phyloP scores from a whole-genome alignment of 768 basidiomycete genomes.

The Cubamyces lactineus region DNA sequence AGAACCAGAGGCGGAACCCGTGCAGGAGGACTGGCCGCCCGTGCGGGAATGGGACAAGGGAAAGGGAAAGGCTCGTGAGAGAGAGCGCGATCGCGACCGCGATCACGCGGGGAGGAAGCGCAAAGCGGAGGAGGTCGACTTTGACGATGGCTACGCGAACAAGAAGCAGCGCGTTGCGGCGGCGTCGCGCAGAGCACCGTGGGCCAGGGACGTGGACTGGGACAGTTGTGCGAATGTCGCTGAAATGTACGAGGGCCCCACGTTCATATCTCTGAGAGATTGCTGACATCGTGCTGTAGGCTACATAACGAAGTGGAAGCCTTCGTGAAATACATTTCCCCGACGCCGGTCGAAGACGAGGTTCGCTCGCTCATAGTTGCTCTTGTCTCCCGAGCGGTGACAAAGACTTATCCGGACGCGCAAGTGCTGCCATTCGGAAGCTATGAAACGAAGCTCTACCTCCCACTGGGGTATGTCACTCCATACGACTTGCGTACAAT shows the following conservation, averaged over 20 bases:
- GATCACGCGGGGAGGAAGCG: conserved; percentile 45
- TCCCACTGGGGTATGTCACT: conserved; percentile 79
- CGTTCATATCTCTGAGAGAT: not conserved
- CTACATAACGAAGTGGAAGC: conserved; percentile 85
- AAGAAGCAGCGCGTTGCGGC: conserved; percentile 57
- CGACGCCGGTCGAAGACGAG: conserved; percentile 84
- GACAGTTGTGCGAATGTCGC: conserved; percentile 75
- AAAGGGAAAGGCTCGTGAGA: conserved; percentile 17
- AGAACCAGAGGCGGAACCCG: conserved; percentile 21
- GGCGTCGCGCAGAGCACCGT: conserved; percentile 57
- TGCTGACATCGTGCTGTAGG: conserved; percentile 46
- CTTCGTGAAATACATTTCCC: conserved; percentile 86
- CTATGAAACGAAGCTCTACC: conserved; percentile 90
- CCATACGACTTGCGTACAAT: not conserved
- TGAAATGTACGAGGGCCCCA: conserved; percentile 65
- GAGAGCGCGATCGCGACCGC: conserved; percentile 1
- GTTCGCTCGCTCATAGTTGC: conserved; percentile 73
- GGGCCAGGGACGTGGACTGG: conserved; percentile 75
- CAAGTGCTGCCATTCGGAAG: conserved; percentile 87
- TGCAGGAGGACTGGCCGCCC: conserved; percentile 18
- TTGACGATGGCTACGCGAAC: conserved; percentile 53
- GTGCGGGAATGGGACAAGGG: conserved; percentile 34
- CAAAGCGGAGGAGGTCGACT: conserved; percentile 50
- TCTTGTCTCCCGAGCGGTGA: conserved; percentile 69
- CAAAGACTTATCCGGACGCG: conserved; percentile 74